phyloP scores from a whole-genome alignment of 169 alveolate species.

The Cryptosporidium felis region DNA sequence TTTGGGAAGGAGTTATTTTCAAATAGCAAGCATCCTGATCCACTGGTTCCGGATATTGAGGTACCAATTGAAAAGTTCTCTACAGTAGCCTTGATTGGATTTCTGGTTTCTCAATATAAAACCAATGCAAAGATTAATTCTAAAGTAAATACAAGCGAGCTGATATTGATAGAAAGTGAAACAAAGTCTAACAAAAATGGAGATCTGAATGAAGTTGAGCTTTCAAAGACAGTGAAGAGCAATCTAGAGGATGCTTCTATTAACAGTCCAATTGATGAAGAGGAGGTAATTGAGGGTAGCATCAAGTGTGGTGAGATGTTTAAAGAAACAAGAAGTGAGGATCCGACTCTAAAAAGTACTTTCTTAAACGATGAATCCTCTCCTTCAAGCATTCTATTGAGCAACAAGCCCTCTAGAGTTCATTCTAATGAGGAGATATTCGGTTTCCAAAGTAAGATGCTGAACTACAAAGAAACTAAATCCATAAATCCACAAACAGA shows the following conservation, averaged over 20 bases:
- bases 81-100: conserved; percentile 57
- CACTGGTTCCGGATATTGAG: conserved; percentile 18
- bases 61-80: conserved; percentile 44
- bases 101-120: conserved; percentile 22
- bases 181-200: background rate
- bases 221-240: background rate
- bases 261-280: conserved; percentile 33
- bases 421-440: background rate
- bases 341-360: background rate
- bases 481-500: too few species aligned
- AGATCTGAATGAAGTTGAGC: background rate
- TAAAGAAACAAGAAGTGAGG: background rate
- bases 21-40: conserved; percentile 47
- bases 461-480: too few species aligned
- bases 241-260: conserved; percentile 38
- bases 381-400: background rate
- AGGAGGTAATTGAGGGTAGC: background rate
- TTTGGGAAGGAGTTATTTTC: conserved; percentile 40
- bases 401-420: background rate
- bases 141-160: background rate
- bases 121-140: background rate
- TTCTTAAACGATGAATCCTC: background rate
- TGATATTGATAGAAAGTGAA: background rate
- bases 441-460: background rate
- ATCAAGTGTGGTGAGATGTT: background rate